Evolutionary conservation across 306 rosid genomes (phyloP).

Genomic region (Lathyrus tuberosus): DNA sequence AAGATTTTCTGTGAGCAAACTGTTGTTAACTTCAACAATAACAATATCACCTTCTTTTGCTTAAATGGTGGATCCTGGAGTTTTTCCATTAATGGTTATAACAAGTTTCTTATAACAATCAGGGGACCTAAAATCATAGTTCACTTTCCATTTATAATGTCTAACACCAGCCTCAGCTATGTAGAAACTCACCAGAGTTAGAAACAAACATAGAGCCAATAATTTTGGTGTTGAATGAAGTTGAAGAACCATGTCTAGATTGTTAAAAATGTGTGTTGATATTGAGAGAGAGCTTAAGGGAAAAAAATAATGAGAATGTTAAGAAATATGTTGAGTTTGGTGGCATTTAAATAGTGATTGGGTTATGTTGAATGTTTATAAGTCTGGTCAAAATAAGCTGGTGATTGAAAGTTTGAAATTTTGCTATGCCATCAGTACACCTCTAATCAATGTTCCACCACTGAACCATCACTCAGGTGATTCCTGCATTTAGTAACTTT

Average conservation of each 20-base stretch:
- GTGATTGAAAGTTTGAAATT: no score
- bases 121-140: no score
- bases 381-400: constrained; percentile 32
- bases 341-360: constrained; percentile 18
- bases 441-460: background rate
- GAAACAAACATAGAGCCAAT: constrained; percentile 39
- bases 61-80: no score
- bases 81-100: no score
- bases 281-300: background rate
- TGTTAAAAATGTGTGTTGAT: background rate
- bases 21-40: no score
- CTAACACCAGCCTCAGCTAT: no score
- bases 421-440: background rate
- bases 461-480: background rate
- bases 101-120: no score
- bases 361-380: background rate
- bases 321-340: background rate
- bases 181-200: no score
- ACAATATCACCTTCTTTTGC: no score
- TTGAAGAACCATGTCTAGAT: constrained; percentile 35
- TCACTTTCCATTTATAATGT: no score
- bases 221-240: constrained; percentile 19
- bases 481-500: no score
- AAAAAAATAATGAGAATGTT: background rate
- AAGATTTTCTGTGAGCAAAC: no score